These are phyloP conservation scores for Chlamydomonas urium DNA, from an alignment of 139 green algal species.

Conservation along the genomic window DNA sequence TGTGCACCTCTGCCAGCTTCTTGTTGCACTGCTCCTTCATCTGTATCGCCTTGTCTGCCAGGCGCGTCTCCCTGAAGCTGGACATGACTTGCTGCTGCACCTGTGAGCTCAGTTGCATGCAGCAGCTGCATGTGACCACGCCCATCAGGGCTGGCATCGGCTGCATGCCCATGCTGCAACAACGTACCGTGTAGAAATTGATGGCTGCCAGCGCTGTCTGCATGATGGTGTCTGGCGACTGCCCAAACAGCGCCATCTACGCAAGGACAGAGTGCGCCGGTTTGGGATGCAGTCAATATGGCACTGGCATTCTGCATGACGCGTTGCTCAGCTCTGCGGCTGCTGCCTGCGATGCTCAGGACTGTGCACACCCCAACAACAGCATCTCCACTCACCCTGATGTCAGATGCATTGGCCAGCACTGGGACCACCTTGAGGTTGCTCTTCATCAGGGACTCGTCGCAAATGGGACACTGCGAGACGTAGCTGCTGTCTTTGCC, in stretches of 20 bases:
- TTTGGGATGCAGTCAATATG: too few relatives aligned
- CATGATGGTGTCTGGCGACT: constrained; percentile 56
- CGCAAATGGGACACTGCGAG: neutral
- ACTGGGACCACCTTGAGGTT: constrained; percentile 51
- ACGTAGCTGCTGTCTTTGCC: neutral
- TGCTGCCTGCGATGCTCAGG: neutral
- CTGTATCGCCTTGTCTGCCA: constrained; percentile 41
- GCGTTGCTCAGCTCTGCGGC: too few relatives aligned
- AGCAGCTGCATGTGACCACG: too few relatives aligned
- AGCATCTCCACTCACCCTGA: constrained; percentile 28
- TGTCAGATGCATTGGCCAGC: constrained; percentile 17
- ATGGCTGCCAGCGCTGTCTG: constrained; percentile 40
- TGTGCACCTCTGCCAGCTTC: constrained; percentile 62
- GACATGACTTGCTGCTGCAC: constrained; percentile 11
- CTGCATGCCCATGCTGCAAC: too few relatives aligned
- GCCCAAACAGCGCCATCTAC: constrained; percentile 49
- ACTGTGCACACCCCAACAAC: neutral
- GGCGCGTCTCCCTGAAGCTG: constrained; percentile 3
- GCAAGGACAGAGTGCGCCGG: neutral
- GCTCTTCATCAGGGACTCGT: constrained; percentile 9
- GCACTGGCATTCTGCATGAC: too few relatives aligned
- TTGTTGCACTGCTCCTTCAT: constrained; percentile 58
- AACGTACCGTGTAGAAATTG: constrained; percentile 51
- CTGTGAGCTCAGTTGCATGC: too few relatives aligned
- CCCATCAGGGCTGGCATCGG: constrained; percentile 37